A percentile compares a stretch with the other conserved stretches of the same genome.
phyloP scores from a whole-genome alignment of 306 rosid genomes.

The Inga leiocalycina region DNA sequence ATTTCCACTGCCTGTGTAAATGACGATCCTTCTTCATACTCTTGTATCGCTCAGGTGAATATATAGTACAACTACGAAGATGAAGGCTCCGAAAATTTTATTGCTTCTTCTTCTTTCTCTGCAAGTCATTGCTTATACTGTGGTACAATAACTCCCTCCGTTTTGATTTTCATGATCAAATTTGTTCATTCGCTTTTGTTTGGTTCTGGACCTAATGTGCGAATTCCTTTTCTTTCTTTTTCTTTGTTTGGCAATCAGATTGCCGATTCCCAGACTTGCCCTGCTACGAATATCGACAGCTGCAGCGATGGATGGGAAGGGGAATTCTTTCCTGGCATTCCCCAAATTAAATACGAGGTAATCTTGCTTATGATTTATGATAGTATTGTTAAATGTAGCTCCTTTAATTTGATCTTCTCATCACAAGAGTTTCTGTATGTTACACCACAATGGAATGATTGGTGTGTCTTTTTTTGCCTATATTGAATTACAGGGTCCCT shows the following conservation, averaged over 20 bases:
- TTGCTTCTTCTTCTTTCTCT: neutral
- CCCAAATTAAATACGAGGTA: constrained; percentile 85
- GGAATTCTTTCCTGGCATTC: constrained; percentile 80
- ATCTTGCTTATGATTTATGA: neutral
- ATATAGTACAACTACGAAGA: neutral
- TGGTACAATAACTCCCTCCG: neutral
- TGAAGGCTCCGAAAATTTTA: neutral
- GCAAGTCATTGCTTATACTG: neutral
- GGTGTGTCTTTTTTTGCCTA: constrained; percentile 18
- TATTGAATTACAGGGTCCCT: constrained; percentile 65
- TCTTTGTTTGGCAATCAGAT: constrained; percentile 44
- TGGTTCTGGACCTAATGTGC: neutral
- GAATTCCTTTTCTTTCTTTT: neutral
- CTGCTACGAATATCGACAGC: constrained; percentile 49
- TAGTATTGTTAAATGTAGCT: neutral
- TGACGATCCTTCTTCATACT: neutral
- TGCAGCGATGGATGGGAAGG: constrained; percentile 76
- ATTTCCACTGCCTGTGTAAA: too few relatives aligned
- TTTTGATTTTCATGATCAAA: neutral
- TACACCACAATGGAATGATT: constrained; percentile 44
- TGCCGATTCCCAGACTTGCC: constrained; percentile 53
- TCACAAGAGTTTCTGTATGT: neutral
- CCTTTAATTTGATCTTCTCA: neutral
- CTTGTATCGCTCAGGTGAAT: neutral
- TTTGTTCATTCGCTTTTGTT: neutral